These are phyloP conservation scores for Peterozyma xylosa DNA, from an alignment of 805 yeast species.

Conservation along the genomic window DNA sequence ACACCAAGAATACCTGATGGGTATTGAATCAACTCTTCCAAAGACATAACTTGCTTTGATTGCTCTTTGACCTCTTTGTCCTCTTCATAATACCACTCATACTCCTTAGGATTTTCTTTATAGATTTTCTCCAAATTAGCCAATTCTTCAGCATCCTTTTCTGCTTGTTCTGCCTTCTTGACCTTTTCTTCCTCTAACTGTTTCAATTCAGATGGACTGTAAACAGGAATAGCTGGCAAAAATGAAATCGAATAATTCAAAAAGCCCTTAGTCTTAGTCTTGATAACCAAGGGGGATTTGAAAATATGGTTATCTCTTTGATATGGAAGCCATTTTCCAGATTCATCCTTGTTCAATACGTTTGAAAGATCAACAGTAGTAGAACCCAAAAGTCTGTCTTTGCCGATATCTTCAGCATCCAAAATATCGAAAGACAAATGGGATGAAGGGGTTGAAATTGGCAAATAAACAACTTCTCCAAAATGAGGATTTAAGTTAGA, in stretches of 20 bases:
- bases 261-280: slow-evolving; percentile 38
- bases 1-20: slow-evolving; percentile 60
- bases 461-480: slow-evolving; percentile 51
- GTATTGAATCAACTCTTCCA: slow-evolving; percentile 44
- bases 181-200: slow-evolving; percentile 36
- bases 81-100: slow-evolving; percentile 53
- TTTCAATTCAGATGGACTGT: slow-evolving; percentile 46
- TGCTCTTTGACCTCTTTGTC: slow-evolving; percentile 24
- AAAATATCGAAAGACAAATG: slow-evolving; percentile 48
- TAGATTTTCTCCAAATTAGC: slow-evolving; percentile 40
- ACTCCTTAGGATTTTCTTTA: slow-evolving; percentile 51
- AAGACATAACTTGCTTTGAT: slow-evolving; percentile 35
- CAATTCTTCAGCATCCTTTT: slow-evolving; percentile 34
- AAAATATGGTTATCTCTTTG: slow-evolving; percentile 25
- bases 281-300: slow-evolving; percentile 21
- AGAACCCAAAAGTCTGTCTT: slow-evolving; percentile 59
- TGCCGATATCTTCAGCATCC: slow-evolving; percentile 60
- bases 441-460: slow-evolving; percentile 55
- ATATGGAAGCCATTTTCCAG: slow-evolving; percentile 28
- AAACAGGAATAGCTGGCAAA: slow-evolving; percentile 58
- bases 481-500: slow-evolving; percentile 51
- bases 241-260: slow-evolving; percentile 52
- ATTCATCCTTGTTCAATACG: slow-evolving; percentile 36
- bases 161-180: slow-evolving; percentile 26
- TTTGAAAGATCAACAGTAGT: slow-evolving; percentile 42